Percentiles rank a stretch among this genome's conserved stretches.
phyloP scores from a whole-genome alignment of 768 basidiomycete genomes.

The Boletus insuetus region DNA sequence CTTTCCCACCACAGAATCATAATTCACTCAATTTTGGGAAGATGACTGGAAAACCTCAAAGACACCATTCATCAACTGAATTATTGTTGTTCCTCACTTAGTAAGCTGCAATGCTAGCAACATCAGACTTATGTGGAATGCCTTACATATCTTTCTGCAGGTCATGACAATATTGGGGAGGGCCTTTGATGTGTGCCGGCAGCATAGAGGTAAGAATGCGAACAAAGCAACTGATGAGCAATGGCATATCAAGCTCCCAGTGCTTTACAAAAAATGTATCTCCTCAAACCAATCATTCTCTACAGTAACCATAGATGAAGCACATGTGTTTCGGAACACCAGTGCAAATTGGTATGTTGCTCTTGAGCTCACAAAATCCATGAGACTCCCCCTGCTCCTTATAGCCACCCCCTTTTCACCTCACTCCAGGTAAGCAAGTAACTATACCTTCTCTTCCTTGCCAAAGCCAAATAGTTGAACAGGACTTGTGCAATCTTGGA shows the following conservation, averaged over 20 bases:
- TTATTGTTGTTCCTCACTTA: constrained; percentile 4
- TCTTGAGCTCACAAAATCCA: background rate
- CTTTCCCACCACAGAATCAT: constrained; percentile 1
- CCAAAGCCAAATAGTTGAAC: too few species aligned
- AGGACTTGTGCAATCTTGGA: constrained; percentile 2
- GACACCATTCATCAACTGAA: background rate
- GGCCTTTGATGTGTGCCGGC: background rate
- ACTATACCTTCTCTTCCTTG: too few species aligned
- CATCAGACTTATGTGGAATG: too few species aligned
- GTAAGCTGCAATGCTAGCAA: too few species aligned
- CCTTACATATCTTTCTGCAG: too few species aligned
- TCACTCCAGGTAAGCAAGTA: background rate
- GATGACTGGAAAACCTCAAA: constrained; percentile 5
- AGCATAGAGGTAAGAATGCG: background rate
- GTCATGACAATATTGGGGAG: constrained; percentile 9
- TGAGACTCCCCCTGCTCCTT: constrained; percentile 4
- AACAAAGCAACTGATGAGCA: constrained; percentile 3
- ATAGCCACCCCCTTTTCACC: constrained; percentile 5
- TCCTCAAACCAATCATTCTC: too few species aligned
- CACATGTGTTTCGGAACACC: constrained; percentile 4
- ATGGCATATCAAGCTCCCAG: constrained; percentile 7
- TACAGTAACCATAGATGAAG: background rate
- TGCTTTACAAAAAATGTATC: background rate
- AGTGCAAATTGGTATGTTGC: constrained; percentile 4
- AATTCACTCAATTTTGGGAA: constrained; percentile 5